A percentile compares a stretch with the other conserved stretches of the same genome.
Evolutionary conservation across 768 basidiomycete genomes (phyloP).

Genomic region (Trametes coccinea): DNA sequence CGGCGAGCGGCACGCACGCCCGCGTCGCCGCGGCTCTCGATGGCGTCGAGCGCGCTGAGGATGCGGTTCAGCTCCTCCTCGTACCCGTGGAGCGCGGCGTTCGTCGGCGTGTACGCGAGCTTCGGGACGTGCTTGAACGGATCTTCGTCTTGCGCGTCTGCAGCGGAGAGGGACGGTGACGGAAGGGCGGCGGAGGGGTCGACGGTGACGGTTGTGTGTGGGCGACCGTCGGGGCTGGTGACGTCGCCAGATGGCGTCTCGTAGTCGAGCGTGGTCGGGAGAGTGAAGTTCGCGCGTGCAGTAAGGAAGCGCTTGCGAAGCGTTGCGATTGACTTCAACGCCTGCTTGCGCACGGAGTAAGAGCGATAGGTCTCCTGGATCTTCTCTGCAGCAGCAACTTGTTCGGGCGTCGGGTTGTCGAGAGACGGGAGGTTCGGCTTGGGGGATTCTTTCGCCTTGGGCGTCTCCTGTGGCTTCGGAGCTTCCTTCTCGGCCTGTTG

Average conservation of each 20-base stretch:
- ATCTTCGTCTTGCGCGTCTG: conserved; percentile 14
- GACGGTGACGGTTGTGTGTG: conserved; percentile 28
- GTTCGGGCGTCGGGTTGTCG: conserved; percentile 21
- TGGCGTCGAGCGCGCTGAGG: conserved; percentile 64
- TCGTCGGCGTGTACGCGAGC: conserved; percentile 61
- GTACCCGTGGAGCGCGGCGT: conserved; percentile 62
- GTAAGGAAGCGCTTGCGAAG: conserved; percentile 46
- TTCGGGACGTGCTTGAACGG: conserved; percentile 32
- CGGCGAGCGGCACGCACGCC: conserved; percentile 53
- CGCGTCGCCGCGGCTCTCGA: conserved; percentile 63
- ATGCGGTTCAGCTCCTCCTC: conserved; percentile 62
- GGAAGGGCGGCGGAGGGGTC: conserved; percentile 30
- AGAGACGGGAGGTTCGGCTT: conserved; percentile 2
- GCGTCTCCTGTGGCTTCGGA: conserved; percentile 5
- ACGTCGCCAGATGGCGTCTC: conserved; percentile 8
- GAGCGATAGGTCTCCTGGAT: conserved; percentile 52
- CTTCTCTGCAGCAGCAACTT: conserved; percentile 37
- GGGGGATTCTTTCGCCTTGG: not conserved
- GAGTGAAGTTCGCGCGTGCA: conserved; percentile 43
- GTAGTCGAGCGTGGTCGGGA: conserved; percentile 52
- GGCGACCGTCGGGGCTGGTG: not conserved
- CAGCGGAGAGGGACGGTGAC: not conserved
- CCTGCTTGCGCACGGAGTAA: conserved; percentile 31
- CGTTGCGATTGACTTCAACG: conserved; percentile 42
- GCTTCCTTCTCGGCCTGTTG: not conserved